Base-by-base conservation (phyloP, 2,329 filamentous ascomycete genomes). In the Exserohilum turcica region DNA sequence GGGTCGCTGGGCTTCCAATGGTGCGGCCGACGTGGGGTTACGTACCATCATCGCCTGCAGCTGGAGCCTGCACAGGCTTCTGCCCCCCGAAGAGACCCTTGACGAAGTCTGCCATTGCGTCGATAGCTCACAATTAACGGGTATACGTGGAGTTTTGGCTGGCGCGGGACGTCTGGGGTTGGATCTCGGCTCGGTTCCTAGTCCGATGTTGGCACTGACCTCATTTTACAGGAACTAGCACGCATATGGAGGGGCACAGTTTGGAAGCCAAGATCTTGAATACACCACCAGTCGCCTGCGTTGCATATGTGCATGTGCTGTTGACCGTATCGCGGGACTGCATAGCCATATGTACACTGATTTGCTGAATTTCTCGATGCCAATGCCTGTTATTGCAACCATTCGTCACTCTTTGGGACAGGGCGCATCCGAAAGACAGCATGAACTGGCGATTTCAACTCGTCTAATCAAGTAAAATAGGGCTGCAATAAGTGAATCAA, bases 51-150 rank as follows among this genome's bases (percentile, higher is more conserved):
- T 91, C 87, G 54, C 75, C 80, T 58, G 77, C 76, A 37, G 80
- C 76, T 45, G 78, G 75, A 63, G 80, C 80, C 60, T 79, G 79
- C 28, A 78, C 79, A 58, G 85, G 79, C 79, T 90, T 87, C 71
- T 80, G 80, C 72, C 84, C 86, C 69, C 87, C 87, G 66, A 92
- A 84, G 68, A 91, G 76, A 71, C 84, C 85, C 76, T 89, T 89
- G 64, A 90, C 71, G 62, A 88, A 74, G 64, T 78, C 77, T 53
- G 77, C 78, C 78, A 80, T 80, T 43, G 49, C 47, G 60, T 61
- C 39, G 42, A 53, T 55, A 53, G 57, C 56, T 54, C 53, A 56
- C 61, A 65, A 64, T 62, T 60, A 57, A 55, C 47, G 55, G 52
- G 53, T 57, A 53, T 52, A 48, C 48, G 59, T 53, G 56, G 61